These are phyloP conservation scores for Scytalidium sp. DNA, from an alignment of 2,329 filamentous ascomycete species.

Conservation along the genomic window DNA sequence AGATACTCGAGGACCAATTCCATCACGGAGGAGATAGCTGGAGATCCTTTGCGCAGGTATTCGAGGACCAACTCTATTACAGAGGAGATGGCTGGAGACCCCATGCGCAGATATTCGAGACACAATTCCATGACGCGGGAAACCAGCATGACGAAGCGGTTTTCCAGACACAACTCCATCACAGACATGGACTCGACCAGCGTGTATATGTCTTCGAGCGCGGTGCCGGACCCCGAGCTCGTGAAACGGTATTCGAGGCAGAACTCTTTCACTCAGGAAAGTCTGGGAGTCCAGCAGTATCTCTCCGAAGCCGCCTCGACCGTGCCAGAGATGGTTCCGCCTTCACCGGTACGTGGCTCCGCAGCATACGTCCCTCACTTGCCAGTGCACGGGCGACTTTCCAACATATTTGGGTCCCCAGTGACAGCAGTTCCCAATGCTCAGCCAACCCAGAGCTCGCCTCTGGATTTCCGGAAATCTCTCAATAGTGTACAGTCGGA, in stretches of 20 bases:
- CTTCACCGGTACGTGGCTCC: background rate
- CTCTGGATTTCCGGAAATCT: background rate
- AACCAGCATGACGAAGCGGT: background rate
- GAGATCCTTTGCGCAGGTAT: conserved; percentile 5
- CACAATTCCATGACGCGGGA: background rate
- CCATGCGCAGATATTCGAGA: no score
- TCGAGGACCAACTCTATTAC: conserved; percentile 2
- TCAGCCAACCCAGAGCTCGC: background rate
- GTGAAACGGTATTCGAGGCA: background rate
- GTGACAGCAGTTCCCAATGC: background rate
- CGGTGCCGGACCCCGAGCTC: background rate
- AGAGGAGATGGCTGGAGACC: background rate
- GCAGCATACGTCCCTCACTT: background rate
- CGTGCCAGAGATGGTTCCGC: background rate
- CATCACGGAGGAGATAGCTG: conserved; percentile 1
- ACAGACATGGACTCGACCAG: background rate
- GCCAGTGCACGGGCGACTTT: background rate
- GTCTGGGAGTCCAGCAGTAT: background rate
- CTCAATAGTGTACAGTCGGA: background rate
- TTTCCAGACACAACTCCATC: background rate
- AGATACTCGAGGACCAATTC: conserved; percentile 1
- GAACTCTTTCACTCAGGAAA: background rate
- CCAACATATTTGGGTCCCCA: background rate
- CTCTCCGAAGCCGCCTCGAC: background rate
- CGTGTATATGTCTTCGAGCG: background rate